These are phyloP conservation scores for Aspergillus sclerotialis DNA, from an alignment of 2,329 filamentous ascomycete species.

Conservation along the genomic window DNA sequence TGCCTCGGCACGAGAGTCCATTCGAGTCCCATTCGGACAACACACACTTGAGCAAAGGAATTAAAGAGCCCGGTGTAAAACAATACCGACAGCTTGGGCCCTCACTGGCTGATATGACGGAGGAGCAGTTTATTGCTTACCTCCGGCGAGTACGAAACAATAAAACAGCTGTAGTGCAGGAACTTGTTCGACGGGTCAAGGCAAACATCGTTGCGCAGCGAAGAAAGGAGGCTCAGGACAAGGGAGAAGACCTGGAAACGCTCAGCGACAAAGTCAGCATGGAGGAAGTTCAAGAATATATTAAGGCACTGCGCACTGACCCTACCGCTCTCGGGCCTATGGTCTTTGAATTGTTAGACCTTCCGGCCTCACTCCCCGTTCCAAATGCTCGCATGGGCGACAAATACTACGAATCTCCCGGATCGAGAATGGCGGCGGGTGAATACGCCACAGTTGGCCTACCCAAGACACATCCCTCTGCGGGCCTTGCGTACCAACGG, in stretches of 20 bases:
- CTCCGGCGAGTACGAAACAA: constrained; percentile 39
- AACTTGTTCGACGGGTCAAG: constrained; percentile 27
- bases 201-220: constrained; percentile 28
- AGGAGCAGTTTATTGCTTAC: constrained; percentile 49
- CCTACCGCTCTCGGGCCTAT: constrained; percentile 44
- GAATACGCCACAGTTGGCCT: constrained; percentile 44
- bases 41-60: constrained; percentile 31
- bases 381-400: constrained; percentile 27
- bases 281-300: constrained; percentile 39
- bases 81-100: constrained; percentile 54
- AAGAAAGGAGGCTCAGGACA: constrained; percentile 33
- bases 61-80: constrained; percentile 25
- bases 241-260: constrained; percentile 28
- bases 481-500: constrained; percentile 56
- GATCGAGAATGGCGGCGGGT: constrained; percentile 28
- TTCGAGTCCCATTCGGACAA: constrained; percentile 41
- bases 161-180: constrained; percentile 32
- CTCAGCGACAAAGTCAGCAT: constrained; percentile 30
- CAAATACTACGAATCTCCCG: constrained; percentile 29
- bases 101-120: constrained; percentile 51
- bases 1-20: constrained; percentile 28
- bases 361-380: constrained; percentile 41
- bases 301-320: constrained; percentile 38
- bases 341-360: constrained; percentile 50
- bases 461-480: constrained; percentile 58